Base-by-base conservation (phyloP, 2,329 filamentous ascomycete genomes). In the Elsinoe perseae region DNA sequence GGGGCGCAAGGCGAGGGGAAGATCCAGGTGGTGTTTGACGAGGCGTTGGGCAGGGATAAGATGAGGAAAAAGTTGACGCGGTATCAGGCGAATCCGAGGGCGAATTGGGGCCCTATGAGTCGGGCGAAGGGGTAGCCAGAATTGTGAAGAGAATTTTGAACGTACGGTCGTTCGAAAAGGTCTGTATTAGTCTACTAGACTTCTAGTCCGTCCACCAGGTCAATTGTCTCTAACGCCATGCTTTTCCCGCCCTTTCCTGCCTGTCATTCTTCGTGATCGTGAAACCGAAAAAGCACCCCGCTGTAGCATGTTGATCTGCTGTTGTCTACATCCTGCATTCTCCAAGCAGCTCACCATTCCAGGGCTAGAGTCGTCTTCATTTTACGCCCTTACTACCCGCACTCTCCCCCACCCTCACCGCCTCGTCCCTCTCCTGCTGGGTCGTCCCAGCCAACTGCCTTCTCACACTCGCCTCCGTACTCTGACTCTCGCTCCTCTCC, bases 71-170 rank as follows among this genome's bases (percentile, higher is more conserved):
- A 84, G 61, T 77, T 95, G 44, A 83, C 95, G 55, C 79, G 92
- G 60, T 98, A 96, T 70, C 93, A 95, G 74, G 74, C 85, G 59
- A 97, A 97, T 68, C 93, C 93, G 44, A 78, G 86, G 58, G 85
- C 89, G 66, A 93, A 97, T 69, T 98, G 93, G 93, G 93, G 93
- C 0, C 93, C 93, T 1, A 83, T 95, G 82, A 68, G 69, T 30
- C 70, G 74, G 57, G 76, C 76, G 16, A 78, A 76, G 65, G 61
- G 53, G 20, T 44, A 44, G 40, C 12, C 28, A 30, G n/a, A n/a
- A n/a, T 10, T 14, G 6, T 16, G 40, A 23, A 9, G 18, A 23
- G 40, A 43, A 10, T 12, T 4, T 23, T 8, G 40, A 44, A 12
- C 3, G 16, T 23, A 21, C 2, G 12, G 4, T 12, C n/a, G 20